Base-by-base conservation (phyloP, 257 asterid species). In the Fraxinus anomala region DNA sequence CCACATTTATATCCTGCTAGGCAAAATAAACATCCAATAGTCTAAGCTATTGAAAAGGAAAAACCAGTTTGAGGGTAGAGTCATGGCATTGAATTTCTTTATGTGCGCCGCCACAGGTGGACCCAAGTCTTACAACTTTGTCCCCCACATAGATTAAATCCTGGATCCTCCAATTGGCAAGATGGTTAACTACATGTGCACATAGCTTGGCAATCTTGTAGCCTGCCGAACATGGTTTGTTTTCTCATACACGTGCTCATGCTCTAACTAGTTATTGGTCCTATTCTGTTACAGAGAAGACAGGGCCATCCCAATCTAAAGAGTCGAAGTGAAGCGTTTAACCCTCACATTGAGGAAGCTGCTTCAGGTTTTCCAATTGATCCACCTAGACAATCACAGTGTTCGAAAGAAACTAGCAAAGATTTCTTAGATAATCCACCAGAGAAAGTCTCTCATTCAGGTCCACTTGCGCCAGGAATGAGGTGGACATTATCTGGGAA, bases 401-500 rank as follows among this genome's bases (percentile, higher is more conserved):
- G 39, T 61, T 42, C 40, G n/a, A 74, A 73, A 68, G 96, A 86
- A 74, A 70, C 59, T 26, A 80, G 76, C 69, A 84, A 82, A 79
- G 86, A 83, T 85, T 70, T 77, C 56, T 80, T 67, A 33, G 89
- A 76, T 59, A 72, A 80, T 63, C 86, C 69, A 34, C 73, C 83
- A 1, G 82, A 82, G 72, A 83, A 87, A 78, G 68, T 80, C 66
- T 88, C 89, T 71, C 81, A 89, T 68, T 91, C 98, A 2, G 98
- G 97, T 23, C 98, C 96, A 69, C 85, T 93, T 76, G 91, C 86
- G 42, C 89, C 92, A 4, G 85, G 88, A 17, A 56, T 80, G 76
- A 89, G 82, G 31, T 86, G 94, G 94, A 79, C 79, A 39, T 79
- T 74, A 19, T 79, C 88, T 8, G 85, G 81, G 34, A 86, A 85